phyloP scores from a whole-genome alignment of 371 early-diverging fungal genomes.

The Funneliformis caledonium region DNA sequence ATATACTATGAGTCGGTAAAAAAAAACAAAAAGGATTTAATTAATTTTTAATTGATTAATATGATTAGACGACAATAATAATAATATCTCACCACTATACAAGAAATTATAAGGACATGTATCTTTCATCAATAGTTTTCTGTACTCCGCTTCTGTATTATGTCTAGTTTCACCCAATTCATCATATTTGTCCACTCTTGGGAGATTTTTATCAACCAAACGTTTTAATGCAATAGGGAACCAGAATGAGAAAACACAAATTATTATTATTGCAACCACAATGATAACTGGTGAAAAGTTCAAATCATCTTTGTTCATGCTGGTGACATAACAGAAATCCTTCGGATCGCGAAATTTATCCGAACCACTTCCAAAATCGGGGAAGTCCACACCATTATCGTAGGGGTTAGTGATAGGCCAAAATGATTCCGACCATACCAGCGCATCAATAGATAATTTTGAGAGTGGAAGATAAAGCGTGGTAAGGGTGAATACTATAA shows the following conservation, averaged over 20 bases:
- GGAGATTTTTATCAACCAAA: slow-evolving; percentile 46
- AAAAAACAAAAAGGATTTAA: no score
- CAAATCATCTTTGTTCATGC: slow-evolving; percentile 54
- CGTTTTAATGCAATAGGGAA: slow-evolving; percentile 56
- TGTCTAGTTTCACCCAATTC: slow-evolving; percentile 48
- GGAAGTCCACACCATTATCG: slow-evolving; percentile 48
- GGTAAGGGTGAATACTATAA: slow-evolving; percentile 54
- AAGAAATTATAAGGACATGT: slow-evolving; percentile 62
- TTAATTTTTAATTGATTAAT: background rate
- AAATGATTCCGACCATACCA: slow-evolving; percentile 62
- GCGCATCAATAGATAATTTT: slow-evolving; percentile 60
- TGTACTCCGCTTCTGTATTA: slow-evolving; percentile 49
- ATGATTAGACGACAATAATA: background rate
- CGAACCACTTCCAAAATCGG: slow-evolving; percentile 46
- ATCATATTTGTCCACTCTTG: slow-evolving; percentile 49
- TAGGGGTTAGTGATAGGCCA: slow-evolving; percentile 63
- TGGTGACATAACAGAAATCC: slow-evolving; percentile 62
- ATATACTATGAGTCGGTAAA: slow-evolving; percentile 43
- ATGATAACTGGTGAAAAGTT: slow-evolving; percentile 57
- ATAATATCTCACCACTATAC: slow-evolving; percentile 49
- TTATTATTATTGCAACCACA: slow-evolving; percentile 50
- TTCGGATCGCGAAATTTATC: slow-evolving; percentile 45
- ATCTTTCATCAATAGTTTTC: slow-evolving; percentile 53
- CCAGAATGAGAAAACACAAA: slow-evolving; percentile 47
- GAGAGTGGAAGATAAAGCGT: slow-evolving; percentile 62